phyloP scores from a whole-genome alignment of 2,329 filamentous ascomycete species.

The Stachybotrys echinatus region DNA sequence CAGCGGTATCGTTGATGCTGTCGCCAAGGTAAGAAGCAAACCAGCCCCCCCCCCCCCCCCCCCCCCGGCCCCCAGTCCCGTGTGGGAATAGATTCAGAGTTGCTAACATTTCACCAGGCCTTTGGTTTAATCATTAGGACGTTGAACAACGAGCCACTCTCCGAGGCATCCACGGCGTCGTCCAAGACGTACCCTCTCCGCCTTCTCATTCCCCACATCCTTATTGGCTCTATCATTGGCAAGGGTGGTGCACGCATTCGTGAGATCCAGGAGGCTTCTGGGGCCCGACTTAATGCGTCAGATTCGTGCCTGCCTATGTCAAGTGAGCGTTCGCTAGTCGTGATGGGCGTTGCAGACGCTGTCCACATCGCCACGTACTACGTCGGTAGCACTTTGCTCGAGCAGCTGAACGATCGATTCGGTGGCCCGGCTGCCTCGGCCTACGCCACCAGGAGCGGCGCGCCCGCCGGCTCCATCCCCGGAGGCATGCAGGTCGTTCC shows the following conservation, averaged over 20 bases:
- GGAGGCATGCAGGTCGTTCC: slow-evolving; percentile 99
- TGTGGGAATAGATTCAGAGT: too few relatives aligned
- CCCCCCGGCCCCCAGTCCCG: too few relatives aligned
- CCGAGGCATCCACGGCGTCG: slow-evolving; percentile 80
- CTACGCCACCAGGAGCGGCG: slow-evolving; percentile 91
- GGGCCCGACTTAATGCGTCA: slow-evolving; percentile 92
- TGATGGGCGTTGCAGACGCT: slow-evolving; percentile 95
- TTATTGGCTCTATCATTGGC: slow-evolving; percentile 98
- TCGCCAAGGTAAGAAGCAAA: slow-evolving; percentile 82
- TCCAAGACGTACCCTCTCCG: slow-evolving; percentile 97
- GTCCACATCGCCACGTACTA: slow-evolving; percentile 99
- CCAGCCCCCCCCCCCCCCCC: too few relatives aligned
- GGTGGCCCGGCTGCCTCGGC: slow-evolving; percentile 95
- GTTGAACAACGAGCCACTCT: slow-evolving; percentile 91
- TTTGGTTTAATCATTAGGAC: slow-evolving; percentile 98
- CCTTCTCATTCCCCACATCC: slow-evolving; percentile 89
- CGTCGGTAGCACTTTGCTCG: slow-evolving; percentile 93
- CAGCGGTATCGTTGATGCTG: slow-evolving; percentile 91
- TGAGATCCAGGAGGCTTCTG: slow-evolving; percentile 97
- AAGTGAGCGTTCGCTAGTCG: slow-evolving; percentile 94
- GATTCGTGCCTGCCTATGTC: slow-evolving; percentile 92
- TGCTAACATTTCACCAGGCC: slow-evolving; percentile 51
- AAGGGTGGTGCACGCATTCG: slow-evolving; percentile 94
- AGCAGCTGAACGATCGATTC: slow-evolving; percentile 95
- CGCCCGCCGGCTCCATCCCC: slow-evolving; percentile 86